phyloP scores from a whole-genome alignment of 179 eudicot species.

The Silene noctiflora region DNA sequence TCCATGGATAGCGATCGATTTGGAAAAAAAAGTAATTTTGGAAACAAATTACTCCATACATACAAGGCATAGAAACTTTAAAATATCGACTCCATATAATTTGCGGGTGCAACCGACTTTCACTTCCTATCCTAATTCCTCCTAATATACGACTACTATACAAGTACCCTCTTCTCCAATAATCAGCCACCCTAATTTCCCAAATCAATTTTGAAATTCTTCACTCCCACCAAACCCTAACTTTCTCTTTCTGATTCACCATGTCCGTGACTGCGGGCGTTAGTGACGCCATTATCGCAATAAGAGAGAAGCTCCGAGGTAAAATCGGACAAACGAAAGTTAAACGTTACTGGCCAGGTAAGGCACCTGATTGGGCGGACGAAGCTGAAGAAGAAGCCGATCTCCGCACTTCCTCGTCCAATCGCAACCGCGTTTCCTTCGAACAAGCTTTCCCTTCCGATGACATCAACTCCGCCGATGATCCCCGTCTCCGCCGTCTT shows the following conservation, averaged over 20 bases:
- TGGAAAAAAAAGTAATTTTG: too few species aligned
- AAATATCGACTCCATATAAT: too few species aligned
- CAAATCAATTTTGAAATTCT: background rate
- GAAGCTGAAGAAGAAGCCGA: conserved; percentile 73
- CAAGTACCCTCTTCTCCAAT: too few species aligned
- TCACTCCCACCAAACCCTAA: conserved; percentile 21
- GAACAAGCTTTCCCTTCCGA: conserved; percentile 61
- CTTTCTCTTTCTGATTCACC: conserved; percentile 14
- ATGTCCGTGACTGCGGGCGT: conserved; percentile 99
- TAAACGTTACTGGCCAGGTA: conserved; percentile 97
- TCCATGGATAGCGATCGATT: too few species aligned
- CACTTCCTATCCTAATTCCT: too few species aligned
- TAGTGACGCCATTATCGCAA: conserved; percentile 68
- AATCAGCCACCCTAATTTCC: background rate
- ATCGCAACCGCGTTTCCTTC: conserved; percentile 37
- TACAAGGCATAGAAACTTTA: too few species aligned
- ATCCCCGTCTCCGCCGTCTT: conserved; percentile 83
- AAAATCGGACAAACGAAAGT: conserved; percentile 87
- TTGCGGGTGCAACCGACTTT: too few species aligned
- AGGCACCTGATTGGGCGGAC: conserved; percentile 94
- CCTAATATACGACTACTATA: too few species aligned
- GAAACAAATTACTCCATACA: too few species aligned
- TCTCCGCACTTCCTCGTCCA: conserved; percentile 36
- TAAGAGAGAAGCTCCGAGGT: conserved; percentile 90
- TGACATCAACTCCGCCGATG: conserved; percentile 40